phyloP scores from a whole-genome alignment of 2,329 filamentous ascomycete genomes.

The Fusarium sp. region DNA sequence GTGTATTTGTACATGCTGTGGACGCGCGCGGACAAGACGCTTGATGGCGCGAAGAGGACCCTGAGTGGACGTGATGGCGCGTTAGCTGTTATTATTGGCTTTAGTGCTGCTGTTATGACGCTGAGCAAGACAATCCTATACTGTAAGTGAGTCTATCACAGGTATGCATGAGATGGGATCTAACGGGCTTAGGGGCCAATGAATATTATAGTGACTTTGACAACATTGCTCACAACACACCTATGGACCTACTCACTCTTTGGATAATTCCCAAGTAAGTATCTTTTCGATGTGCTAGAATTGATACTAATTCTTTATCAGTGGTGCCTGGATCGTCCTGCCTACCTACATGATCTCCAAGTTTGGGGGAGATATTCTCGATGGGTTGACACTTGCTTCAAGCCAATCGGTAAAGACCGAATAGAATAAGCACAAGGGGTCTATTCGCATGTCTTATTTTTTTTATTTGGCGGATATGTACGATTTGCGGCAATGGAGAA shows the following conservation, averaged over 20 bases:
- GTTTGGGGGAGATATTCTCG: conserved; percentile 60
- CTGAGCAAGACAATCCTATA: conserved; percentile 70
- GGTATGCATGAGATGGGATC: background rate
- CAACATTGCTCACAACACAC: conserved; percentile 66
- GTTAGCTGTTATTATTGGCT: conserved; percentile 57
- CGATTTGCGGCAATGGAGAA: conserved; percentile 6
- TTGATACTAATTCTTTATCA: conserved; percentile 36
- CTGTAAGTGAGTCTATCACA: conserved; percentile 53
- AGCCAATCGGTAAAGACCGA: conserved; percentile 37
- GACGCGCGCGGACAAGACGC: conserved; percentile 12
- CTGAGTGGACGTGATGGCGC: conserved; percentile 56
- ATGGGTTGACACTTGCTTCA: conserved; percentile 54
- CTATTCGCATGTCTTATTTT: too few species aligned
- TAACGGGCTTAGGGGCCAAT: conserved; percentile 56
- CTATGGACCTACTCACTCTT: conserved; percentile 55
- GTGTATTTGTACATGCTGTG: conserved; percentile 60
- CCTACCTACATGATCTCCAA: conserved; percentile 61
- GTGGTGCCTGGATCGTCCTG: conserved; percentile 64
- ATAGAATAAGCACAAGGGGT: background rate
- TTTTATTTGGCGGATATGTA: background rate
- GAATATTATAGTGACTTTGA: conserved; percentile 65
- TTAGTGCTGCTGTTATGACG: conserved; percentile 67
- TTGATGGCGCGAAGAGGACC: conserved; percentile 42
- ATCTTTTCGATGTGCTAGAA: fast-evolving
- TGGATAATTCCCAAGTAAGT: conserved; percentile 69